A percentile compares a stretch with the other conserved stretches of the same genome.
Evolutionary conservation across 2,329 filamentous ascomycete genomes (phyloP).

Genomic region (Pseudocercospora crystallina): DNA sequence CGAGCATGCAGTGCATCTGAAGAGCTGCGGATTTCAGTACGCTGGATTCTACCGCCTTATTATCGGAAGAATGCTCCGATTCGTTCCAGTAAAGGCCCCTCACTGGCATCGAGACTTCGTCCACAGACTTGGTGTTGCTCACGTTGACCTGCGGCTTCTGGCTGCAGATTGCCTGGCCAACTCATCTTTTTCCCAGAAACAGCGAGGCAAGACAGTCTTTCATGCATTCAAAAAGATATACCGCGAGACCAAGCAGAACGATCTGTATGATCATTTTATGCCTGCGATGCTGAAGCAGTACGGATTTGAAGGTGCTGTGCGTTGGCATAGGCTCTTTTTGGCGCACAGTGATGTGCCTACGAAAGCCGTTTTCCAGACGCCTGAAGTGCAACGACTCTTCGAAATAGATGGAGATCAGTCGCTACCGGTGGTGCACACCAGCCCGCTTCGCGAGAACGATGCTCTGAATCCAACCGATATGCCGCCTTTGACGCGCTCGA

Average conservation of each 20-base stretch:
- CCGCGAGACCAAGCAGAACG: slow-evolving; percentile 32
- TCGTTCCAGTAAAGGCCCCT: slow-evolving; percentile 27
- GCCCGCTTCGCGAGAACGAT: neutral
- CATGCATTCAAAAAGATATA: slow-evolving; percentile 39
- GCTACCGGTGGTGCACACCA: slow-evolving; percentile 23
- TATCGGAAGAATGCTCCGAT: slow-evolving; percentile 42
- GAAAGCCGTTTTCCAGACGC: slow-evolving; percentile 30
- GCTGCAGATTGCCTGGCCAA: slow-evolving; percentile 21
- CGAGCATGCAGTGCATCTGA: slow-evolving; percentile 43
- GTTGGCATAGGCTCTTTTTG: slow-evolving; percentile 44
- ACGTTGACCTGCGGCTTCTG: slow-evolving; percentile 26
- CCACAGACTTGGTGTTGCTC: slow-evolving; percentile 36
- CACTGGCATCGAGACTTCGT: slow-evolving; percentile 37
- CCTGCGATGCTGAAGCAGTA: slow-evolving; percentile 32
- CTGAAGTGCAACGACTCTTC: slow-evolving; percentile 32
- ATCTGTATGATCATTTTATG: slow-evolving; percentile 46
- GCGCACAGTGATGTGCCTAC: slow-evolving; percentile 40
- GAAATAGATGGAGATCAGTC: slow-evolving; percentile 21
- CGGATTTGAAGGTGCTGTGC: slow-evolving; percentile 27
- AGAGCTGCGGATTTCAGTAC: slow-evolving; percentile 26
- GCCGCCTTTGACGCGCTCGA: slow-evolving; percentile 23
- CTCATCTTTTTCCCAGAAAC: neutral
- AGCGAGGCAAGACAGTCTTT: slow-evolving; percentile 9
- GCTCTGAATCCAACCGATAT: slow-evolving; percentile 1
- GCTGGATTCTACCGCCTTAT: slow-evolving; percentile 46